Base-by-base conservation (phyloP, 2,329 filamentous ascomycete species). In the Talaromyces sp. region DNA sequence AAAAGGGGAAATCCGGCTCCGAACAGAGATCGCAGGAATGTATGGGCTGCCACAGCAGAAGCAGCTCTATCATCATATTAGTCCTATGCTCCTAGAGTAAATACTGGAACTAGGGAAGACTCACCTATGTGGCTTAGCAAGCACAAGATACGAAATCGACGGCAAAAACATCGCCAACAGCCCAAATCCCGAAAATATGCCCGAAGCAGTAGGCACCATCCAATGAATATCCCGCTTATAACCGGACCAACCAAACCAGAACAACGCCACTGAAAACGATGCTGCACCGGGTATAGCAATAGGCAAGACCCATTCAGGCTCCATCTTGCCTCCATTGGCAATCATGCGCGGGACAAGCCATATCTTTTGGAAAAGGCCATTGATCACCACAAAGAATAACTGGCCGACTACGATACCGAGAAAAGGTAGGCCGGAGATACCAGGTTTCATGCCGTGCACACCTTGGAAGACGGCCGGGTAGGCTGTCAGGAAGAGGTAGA, bases 1-100 rank as follows among this genome's bases (percentile, higher is more conserved):
- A 77, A 76, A 9, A 78, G 73, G 14, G 75, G 75, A 56, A 79
- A 79, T 9, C 70, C 72, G 19, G 76, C 76, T 0, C 74, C 78
- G 16, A 72, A 69, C 11, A 73, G 60, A 7, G 76, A 79, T 14
- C 81, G 77, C n/a, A 83, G 71, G 66, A 84, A 80, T 3, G 78
- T 83, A 67, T 83, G 83, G 0, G 84, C 83, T 0, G 84, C 84
- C 62, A 85, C 80, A 2, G 84, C 85, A 19, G 81, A 84, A 0
- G 85, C 85, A 0, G 82, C 87, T 86, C 70, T 85, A 90, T 54
- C 70, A 89, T 69, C 88, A 89, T 22, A 89, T 76, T 31, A 89
- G 78, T 0, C 86, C 84, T 87, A 73, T 90, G 89, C 14, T 16
- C 50, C 2, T 3, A 5, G 24, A n/a, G 45, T 27, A 19, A 1